A percentile compares a stretch with the other conserved stretches of the same genome.
Evolutionary conservation across 176 grass and related monocot genomes (phyloP).

Genomic region (Phragmites australis): DNA sequence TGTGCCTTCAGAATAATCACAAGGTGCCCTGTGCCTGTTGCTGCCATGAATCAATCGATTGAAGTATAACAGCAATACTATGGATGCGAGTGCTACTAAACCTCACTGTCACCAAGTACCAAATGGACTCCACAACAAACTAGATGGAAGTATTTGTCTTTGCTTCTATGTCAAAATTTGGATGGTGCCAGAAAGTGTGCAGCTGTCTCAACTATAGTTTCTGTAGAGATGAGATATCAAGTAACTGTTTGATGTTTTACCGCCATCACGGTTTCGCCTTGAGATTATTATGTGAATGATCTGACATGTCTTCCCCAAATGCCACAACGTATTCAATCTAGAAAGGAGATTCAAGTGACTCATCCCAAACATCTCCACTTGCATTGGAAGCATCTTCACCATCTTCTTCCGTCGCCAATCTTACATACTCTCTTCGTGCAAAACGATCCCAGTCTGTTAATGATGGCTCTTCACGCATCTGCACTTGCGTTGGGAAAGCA

Average conservation of each 20-base stretch:
- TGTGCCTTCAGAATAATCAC: slow-evolving; percentile 22
- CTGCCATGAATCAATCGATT: slow-evolving; percentile 6
- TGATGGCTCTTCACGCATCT: slow-evolving; percentile 95
- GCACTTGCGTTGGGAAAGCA: slow-evolving; percentile 33
- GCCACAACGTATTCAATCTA: slow-evolving; percentile 2
- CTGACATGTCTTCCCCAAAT: slow-evolving; percentile 17
- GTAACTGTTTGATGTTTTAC: slow-evolving; percentile 29
- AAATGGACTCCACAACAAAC: slow-evolving; percentile 24
- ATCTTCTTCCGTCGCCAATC: slow-evolving; percentile 96
- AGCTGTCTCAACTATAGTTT: slow-evolving; percentile 34
- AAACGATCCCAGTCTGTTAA: slow-evolving; percentile 98
- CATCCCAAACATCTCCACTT: slow-evolving; percentile 96
- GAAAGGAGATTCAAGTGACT: slow-evolving; percentile 92
- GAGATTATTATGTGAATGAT: slow-evolving; percentile 38
- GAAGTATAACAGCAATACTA: slow-evolving; percentile 15
- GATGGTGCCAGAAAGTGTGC: slow-evolving; percentile 27
- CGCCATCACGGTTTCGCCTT: slow-evolving; percentile 26
- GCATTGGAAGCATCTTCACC: slow-evolving; percentile 98
- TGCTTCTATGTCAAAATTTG: slow-evolving; percentile 37
- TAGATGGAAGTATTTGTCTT: slow-evolving; percentile 9
- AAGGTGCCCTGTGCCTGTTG: not conserved
- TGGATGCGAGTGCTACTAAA: slow-evolving; percentile 26
- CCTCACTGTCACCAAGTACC: slow-evolving; percentile 19
- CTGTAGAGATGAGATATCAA: slow-evolving; percentile 42
- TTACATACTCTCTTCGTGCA: slow-evolving; percentile 88